Evolutionary conservation across 1,139 yeast species (phyloP), one percentile per base, ranked within the genome.

Genomic region (Yamadazyma pseudoaaseri): DNA sequence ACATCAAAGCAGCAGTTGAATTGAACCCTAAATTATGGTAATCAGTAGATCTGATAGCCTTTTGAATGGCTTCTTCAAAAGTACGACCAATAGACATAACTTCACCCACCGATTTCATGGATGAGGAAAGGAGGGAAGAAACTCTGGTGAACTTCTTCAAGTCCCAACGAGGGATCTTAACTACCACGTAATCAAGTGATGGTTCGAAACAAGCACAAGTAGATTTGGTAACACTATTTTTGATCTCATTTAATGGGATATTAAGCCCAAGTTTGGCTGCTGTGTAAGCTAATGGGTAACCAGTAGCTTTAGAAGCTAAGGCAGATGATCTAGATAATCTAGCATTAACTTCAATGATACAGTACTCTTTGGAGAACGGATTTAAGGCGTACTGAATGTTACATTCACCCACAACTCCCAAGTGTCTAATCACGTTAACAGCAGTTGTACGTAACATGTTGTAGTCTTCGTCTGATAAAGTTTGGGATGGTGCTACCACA

Each of bases 341-440:
- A 36, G 98, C 98, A 61, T 92, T 92, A 46, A 92, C 98, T 70
- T 92, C 98, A 62, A 92, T 92, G 49, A 92, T 87, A 67, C 98
- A 86, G 70, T 90, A 92, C 60, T 92, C 98, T 64, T 86, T 84
- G 43, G 94, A 83, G 66, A 79, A 79, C 48, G 98, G 97, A 60
- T 92, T 87, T 61, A 92, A 76, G 38, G 98, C 97, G 60, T 92
- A 92, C 65, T 92, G 98, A 56, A 92, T 87, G 72, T 92, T 92
- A 77, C 98, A 92, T 71, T 92, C 98, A 76, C 98, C 98, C 56
- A 92, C 97, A 60, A 92, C 98, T 54, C 98, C 98, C 56, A 92
- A 75, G 57, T 92, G 98, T 68, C 98, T 85, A 49, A 92, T 92
- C 48, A 92, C 96, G 50, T 92, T 92, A 49, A 92, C 95, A 33